These are phyloP conservation scores for Cystobasidium slooffiae DNA, from an alignment of 1,284 basidiomycete species.

Conservation along the genomic window DNA sequence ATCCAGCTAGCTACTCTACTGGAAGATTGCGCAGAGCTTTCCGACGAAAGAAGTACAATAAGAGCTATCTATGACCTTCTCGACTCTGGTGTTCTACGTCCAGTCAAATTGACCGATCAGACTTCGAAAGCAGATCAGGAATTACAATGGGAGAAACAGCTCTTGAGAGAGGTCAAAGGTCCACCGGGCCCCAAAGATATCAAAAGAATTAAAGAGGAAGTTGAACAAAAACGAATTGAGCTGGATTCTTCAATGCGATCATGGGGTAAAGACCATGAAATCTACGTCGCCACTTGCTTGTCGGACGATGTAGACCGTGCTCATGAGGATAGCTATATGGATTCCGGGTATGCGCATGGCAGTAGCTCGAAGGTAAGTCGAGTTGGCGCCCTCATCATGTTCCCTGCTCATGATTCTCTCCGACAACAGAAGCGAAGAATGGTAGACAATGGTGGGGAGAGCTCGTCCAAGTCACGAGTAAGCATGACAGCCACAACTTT, in stretches of 20 bases:
- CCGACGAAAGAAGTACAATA: conserved; percentile 17
- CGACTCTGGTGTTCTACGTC: conserved; percentile 35
- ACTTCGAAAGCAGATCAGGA: conserved; percentile 38
- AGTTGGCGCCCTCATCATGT: no score
- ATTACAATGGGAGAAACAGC: conserved; percentile 11
- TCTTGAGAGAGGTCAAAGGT: conserved; percentile 10
- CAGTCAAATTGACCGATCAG: conserved; percentile 23
- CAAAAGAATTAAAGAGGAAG: conserved; percentile 15
- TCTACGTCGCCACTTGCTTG: conserved; percentile 22
- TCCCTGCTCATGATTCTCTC: not conserved
- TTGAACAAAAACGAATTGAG: not conserved
- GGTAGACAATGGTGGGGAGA: not conserved
- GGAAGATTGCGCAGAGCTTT: conserved; percentile 23
- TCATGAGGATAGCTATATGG: conserved; percentile 5
- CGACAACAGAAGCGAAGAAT: conserved; percentile 22
- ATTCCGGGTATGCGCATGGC: conserved; percentile 6
- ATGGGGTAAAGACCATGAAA: conserved; percentile 28
- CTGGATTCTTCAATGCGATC: not conserved
- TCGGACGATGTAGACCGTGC: not conserved
- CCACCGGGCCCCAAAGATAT: conserved; percentile 36
- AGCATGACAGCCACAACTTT: not conserved
- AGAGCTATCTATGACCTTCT: conserved; percentile 41
- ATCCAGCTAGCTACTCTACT: conserved; percentile 43
- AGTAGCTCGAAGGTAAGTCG: conserved; percentile 7
- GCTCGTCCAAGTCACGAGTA: conserved; percentile 11